Conservation (phyloP, 768 basidiomycete genomes). For the Mycena polygramma region DNA sequence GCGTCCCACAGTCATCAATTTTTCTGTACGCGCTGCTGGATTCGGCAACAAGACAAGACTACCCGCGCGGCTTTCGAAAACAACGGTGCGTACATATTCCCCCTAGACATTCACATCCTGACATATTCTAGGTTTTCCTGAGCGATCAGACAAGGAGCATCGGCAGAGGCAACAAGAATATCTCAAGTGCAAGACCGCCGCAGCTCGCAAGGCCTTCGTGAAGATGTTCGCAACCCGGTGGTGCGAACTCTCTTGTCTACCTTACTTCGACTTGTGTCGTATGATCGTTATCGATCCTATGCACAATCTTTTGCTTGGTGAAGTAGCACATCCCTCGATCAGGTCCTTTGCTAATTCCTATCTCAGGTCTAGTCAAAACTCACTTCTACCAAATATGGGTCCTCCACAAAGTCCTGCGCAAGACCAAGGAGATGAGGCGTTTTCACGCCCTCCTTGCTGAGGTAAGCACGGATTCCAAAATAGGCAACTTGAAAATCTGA, state of each 20-base stretch:
- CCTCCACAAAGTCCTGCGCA: no score
- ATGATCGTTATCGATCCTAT: slow-evolving; percentile 49
- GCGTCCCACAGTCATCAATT: slow-evolving; percentile 46
- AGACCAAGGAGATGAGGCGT: no score
- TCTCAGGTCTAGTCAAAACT: slow-evolving; percentile 32
- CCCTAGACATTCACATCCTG: not conserved
- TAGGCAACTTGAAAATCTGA: no score
- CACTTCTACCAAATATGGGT: slow-evolving; percentile 36
- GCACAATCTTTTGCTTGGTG: slow-evolving; percentile 48
- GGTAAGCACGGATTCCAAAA: no score
- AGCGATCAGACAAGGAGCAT: not conserved
- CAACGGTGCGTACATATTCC: not conserved
- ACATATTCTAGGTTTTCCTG: not conserved
- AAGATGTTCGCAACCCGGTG: not conserved
- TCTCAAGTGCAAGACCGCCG: not conserved
- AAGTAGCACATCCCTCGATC: no score
- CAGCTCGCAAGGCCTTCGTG: not conserved
- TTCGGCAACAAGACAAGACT: slow-evolving; percentile 42
- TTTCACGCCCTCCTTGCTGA: no score
- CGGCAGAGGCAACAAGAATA: not conserved
- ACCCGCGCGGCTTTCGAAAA: slow-evolving; percentile 37
- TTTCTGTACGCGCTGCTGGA: slow-evolving; percentile 53
- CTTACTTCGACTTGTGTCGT: slow-evolving; percentile 45
- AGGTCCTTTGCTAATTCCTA: not conserved
- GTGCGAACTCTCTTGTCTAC: slow-evolving; percentile 30